A percentile compares a stretch with the other conserved stretches of the same genome.
These are phyloP conservation scores for Backusella tarrabulga DNA, from an alignment of 192 early-diverging fungal genomes.

Conservation along the genomic window DNA sequence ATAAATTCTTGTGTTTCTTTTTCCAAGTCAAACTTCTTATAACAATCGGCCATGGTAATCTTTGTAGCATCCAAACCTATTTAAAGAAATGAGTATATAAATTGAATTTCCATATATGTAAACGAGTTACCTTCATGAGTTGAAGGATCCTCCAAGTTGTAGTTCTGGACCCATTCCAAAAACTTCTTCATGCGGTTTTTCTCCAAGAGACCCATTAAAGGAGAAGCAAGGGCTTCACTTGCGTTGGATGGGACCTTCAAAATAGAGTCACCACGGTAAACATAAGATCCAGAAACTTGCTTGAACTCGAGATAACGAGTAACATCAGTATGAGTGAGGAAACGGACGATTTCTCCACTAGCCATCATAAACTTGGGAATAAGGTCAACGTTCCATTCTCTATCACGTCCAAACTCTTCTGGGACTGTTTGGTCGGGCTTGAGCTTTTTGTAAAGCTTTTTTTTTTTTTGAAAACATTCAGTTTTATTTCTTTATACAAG, in stretches of 20 bases:
- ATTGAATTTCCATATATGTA: not conserved
- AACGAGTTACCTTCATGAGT: constrained; percentile 63
- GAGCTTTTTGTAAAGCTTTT: constrained; percentile 71
- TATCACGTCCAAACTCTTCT: constrained; percentile 59
- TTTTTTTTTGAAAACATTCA: not conserved
- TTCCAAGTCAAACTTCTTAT: constrained; percentile 90
- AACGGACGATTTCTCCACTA: constrained; percentile 95
- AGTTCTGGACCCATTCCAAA: constrained; percentile 94
- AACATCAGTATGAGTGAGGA: constrained; percentile 97
- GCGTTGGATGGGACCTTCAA: constrained; percentile 94
- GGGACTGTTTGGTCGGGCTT: constrained; percentile 53
- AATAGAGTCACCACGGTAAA: constrained; percentile 87
- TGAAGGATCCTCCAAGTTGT: constrained; percentile 75
- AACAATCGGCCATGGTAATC: constrained; percentile 80
- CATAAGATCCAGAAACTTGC: constrained; percentile 91
- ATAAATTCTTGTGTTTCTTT: constrained; percentile 96
- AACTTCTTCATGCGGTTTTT: constrained; percentile 92
- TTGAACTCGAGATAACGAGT: constrained; percentile 98
- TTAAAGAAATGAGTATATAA: not conserved
- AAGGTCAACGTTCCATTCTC: constrained; percentile 97
- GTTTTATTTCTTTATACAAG: not conserved
- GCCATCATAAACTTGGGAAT: constrained; percentile 99
- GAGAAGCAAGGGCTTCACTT: constrained; percentile 78
- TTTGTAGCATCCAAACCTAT: constrained; percentile 68
- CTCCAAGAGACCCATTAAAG: constrained; percentile 93